Percentiles rank a stretch among this genome's conserved stretches.
Evolutionary conservation across 345 rosid genomes (phyloP).

Genomic region (Stellera chamaejasme): DNA sequence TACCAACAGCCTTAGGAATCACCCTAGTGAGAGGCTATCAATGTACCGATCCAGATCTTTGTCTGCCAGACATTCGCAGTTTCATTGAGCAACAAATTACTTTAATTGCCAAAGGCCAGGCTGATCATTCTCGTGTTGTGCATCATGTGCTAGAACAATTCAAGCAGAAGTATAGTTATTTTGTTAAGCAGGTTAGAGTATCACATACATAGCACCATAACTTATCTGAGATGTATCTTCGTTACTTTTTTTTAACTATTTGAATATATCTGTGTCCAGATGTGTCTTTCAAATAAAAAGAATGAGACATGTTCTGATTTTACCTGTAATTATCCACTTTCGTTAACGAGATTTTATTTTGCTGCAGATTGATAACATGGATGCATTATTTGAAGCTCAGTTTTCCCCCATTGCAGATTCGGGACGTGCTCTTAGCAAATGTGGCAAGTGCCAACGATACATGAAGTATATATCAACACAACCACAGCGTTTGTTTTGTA

Average conservation of each 20-base stretch:
- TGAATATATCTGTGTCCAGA: not conserved
- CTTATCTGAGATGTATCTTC: not conserved
- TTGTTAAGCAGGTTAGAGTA: slow-evolving; percentile 66
- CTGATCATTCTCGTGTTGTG: slow-evolving; percentile 64
- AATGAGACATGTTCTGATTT: not conserved
- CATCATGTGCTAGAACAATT: slow-evolving; percentile 81
- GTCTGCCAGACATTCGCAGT: slow-evolving; percentile 94
- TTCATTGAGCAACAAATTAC: slow-evolving; percentile 97
- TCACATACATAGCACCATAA: not conserved
- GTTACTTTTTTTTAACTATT: no score
- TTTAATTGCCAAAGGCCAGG: slow-evolving; percentile 88
- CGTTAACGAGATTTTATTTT: slow-evolving; percentile 9
- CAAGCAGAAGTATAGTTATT: slow-evolving; percentile 64
- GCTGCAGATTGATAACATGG: slow-evolving; percentile 84
- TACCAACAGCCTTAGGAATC: slow-evolving; percentile 87
- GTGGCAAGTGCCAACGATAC: slow-evolving; percentile 95
- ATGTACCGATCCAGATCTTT: slow-evolving; percentile 91
- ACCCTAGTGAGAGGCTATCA: slow-evolving; percentile 89
- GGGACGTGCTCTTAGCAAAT: slow-evolving; percentile 81
- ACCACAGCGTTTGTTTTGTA: slow-evolving; percentile 82
- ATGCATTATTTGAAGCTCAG: slow-evolving; percentile 87
- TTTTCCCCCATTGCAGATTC: slow-evolving; percentile 84
- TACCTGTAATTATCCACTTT: not conserved
- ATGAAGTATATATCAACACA: slow-evolving; percentile 83
- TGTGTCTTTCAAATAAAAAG: not conserved